A percentile compares a stretch with the other conserved stretches of the same genome.
Conservation (phyloP, 202 grass and related monocot genomes). For the Cymbopogon flexuosus region DNA sequence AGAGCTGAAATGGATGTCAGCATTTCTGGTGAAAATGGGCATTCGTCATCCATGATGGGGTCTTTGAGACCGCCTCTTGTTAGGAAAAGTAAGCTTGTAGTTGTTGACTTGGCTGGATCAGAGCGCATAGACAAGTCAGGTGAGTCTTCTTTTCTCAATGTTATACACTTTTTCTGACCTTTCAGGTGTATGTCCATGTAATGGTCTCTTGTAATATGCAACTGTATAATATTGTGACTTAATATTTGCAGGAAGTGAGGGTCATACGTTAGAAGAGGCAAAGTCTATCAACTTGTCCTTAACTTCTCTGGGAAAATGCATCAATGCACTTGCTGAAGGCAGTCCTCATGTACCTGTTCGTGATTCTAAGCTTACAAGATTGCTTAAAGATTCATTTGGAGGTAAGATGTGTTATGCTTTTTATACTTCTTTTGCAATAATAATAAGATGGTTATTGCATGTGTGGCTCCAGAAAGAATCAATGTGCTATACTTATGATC, state of each 20-base stretch:
- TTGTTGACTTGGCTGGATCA: constrained; percentile 96
- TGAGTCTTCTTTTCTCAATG: constrained; percentile 19
- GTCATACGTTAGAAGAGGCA: constrained; percentile 97
- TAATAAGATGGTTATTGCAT: constrained; percentile 3
- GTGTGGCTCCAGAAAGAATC: neutral
- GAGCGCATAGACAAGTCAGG: constrained; percentile 98
- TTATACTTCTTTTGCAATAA: neutral
- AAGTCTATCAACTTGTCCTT: constrained; percentile 99
- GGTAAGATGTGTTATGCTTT: constrained; percentile 39
- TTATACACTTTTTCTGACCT: neutral
- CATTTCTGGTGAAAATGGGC: constrained; percentile 73
- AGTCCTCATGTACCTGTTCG: constrained; percentile 93
- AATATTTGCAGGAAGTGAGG: constrained; percentile 84
- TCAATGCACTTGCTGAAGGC: constrained; percentile 97
- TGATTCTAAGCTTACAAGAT: constrained; percentile 96
- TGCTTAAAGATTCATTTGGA: constrained; percentile 99
- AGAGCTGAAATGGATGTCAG: constrained; percentile 60
- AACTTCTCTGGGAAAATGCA: constrained; percentile 95
- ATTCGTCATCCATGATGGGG: constrained; percentile 65
- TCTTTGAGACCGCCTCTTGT: constrained; percentile 83
- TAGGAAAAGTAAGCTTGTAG: constrained; percentile 96
- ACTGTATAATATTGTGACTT: constrained; percentile 12
- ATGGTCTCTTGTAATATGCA: constrained; percentile 22
- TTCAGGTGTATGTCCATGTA: constrained; percentile 2
- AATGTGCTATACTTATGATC: neutral